phyloP scores from a whole-genome alignment of 179 eudicot species.

The Dionaea muscipula region DNA sequence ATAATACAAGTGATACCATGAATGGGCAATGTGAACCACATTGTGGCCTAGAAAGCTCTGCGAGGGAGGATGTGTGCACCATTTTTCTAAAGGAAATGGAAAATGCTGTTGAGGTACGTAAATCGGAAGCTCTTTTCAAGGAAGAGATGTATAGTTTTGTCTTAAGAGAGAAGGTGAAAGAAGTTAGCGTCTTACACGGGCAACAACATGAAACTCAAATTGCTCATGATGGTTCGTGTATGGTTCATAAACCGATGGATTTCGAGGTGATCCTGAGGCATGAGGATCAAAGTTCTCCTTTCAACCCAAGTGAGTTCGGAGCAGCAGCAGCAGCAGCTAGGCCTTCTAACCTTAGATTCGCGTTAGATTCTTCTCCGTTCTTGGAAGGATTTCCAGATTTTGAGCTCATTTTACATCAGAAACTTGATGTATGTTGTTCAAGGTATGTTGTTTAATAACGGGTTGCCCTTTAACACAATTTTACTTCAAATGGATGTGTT shows the following conservation, averaged over 20 bases:
- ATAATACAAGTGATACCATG: neutral
- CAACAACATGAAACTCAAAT: too few species aligned
- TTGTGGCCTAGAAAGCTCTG: constrained; percentile 1
- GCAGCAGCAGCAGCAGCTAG: neutral
- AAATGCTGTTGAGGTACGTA: constrained; percentile 13
- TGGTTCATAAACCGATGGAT: neutral
- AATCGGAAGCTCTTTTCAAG: constrained; percentile 17
- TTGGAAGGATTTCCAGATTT: constrained; percentile 11
- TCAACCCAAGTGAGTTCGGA: neutral
- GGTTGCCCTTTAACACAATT: too few species aligned
- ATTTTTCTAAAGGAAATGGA: constrained; percentile 22
- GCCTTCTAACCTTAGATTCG: constrained; percentile 5
- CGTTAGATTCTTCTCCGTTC: constrained; percentile 3
- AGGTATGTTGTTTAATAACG: constrained; percentile 8
- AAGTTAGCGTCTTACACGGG: neutral
- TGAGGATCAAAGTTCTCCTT: neutral
- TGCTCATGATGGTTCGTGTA: neutral
- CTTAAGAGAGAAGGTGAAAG: constrained; percentile 21
- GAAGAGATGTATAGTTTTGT: constrained; percentile 21
- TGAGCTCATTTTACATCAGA: constrained; percentile 21
- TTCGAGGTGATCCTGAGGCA: neutral
- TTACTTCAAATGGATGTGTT: too few species aligned
- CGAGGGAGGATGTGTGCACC: constrained; percentile 22
- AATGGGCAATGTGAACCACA: neutral
- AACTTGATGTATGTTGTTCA: constrained; percentile 15